phyloP scores from a whole-genome alignment of 176 grass and related monocot genomes.

The Chrysopogon serrulatus region DNA sequence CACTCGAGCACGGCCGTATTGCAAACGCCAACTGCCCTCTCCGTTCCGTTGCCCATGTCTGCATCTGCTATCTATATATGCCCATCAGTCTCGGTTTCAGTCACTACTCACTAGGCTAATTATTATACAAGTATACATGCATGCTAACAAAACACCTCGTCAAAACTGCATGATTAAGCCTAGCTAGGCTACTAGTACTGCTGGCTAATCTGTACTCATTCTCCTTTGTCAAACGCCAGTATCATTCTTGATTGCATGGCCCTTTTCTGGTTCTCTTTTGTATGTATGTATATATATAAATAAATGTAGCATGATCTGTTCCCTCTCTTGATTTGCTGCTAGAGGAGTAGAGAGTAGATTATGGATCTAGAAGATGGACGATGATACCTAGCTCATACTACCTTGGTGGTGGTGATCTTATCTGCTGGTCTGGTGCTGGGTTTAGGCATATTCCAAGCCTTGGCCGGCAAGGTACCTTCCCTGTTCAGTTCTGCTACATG shows the following conservation, averaged over 20 bases:
- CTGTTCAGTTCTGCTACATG: neutral
- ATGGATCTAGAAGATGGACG: neutral
- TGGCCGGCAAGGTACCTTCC: conserved; percentile 27
- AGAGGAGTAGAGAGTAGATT: neutral
- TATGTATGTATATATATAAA: neutral
- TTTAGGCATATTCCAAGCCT: conserved; percentile 18
- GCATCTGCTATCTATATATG: neutral
- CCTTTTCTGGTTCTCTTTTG: neutral
- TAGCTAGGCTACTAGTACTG: neutral
- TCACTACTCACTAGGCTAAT: neutral
- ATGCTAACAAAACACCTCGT: neutral
- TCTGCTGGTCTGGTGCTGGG: neutral
- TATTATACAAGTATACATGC: neutral
- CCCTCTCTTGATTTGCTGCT: neutral
- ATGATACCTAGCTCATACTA: neutral
- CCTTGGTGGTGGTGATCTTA: neutral
- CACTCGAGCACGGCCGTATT: conserved; percentile 11
- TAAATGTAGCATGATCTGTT: neutral
- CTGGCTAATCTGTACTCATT: neutral
- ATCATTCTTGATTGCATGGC: neutral
- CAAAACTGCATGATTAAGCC: neutral
- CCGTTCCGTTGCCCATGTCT: neutral
- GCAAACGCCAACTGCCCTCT: neutral
- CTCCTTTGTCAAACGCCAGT: conserved; percentile 8
- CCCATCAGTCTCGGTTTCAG: neutral